Evolutionary conservation across 1,284 basidiomycete genomes (phyloP), one percentile per base, ranked within the genome.

Genomic region (Testicularia cyperi): DNA sequence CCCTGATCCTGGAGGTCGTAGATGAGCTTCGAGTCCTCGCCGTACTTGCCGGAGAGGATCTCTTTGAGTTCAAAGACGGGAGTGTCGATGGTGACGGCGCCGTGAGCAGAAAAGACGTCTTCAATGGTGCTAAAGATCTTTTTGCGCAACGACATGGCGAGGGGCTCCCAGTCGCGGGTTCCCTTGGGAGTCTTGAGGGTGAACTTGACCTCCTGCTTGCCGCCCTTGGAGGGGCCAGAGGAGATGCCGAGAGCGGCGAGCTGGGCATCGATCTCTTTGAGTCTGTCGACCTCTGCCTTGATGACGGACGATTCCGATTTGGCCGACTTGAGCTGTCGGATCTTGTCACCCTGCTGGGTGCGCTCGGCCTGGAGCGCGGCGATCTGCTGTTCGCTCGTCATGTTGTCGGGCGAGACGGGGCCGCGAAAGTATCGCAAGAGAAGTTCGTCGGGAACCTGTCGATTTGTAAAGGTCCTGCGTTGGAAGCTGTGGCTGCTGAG

Each of bases 1-100:
- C 94, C 95, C 78, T 98, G 95, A 78, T 98, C 95, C 81, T 88
- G 86, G 41, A 99, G 83, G 78, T 98, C 94, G 78, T 96, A 98
- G 68, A 98, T 98, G 70, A 98, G 86, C 79, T 99, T 98, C 36
- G 87, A 85, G 78, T 98, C 94, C 79, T 98, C 95, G 46, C 78
- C 77, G 30, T 77, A 74, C 80, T 97, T 98, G 60, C 91, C 94
- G 0, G 90, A 84, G 34, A 97, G 81, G 57, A 98, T 87, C 74
- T 98, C 94, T 77, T 92, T 92, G 57, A 94, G 86, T 80, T 98
- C 94, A 72, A 98, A 97, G 15, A 97, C 92, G 47, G 94, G 94
- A 2, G 94, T 98, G 78, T 98, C 94, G 55, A 98, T 90, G 55
- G 90, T 92, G 47, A 86, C 84, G 2, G 87, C 94, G 26, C 95